Percentiles rank a stretch among this genome's conserved stretches.
Conservation (phyloP, 306 rosid species). For the Elaeagnus macrophylla region DNA sequence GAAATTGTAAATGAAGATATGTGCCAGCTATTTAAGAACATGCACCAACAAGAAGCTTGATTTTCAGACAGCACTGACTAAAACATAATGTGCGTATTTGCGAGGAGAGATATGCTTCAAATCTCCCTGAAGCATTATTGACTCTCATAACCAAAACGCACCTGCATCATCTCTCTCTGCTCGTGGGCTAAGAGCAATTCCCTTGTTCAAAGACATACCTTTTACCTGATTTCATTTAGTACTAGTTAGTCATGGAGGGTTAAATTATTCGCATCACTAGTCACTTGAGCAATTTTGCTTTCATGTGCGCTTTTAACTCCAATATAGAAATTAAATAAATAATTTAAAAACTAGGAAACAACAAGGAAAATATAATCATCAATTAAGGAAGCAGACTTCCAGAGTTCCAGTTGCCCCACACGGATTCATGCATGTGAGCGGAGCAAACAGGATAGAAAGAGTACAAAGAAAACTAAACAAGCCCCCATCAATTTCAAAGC, state of each 20-base stretch:
- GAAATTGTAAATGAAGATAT: too few relatives aligned
- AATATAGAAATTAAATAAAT: too few relatives aligned
- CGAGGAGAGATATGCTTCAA: background rate
- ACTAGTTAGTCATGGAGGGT: background rate
- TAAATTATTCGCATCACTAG: background rate
- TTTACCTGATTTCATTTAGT: slow-evolving; percentile 48
- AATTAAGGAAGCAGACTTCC: too few relatives aligned
- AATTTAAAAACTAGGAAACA: too few relatives aligned
- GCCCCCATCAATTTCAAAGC: too few relatives aligned
- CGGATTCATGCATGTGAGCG: too few relatives aligned
- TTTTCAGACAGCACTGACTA: background rate
- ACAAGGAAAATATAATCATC: too few relatives aligned
- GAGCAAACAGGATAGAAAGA: too few relatives aligned
- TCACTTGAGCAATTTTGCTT: background rate
- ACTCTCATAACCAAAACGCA: slow-evolving; percentile 19
- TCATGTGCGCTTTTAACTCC: background rate
- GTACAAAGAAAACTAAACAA: too few relatives aligned
- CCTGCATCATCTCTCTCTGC: slow-evolving; percentile 89
- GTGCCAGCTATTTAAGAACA: too few relatives aligned
- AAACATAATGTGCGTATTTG: background rate
- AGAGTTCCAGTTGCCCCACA: too few relatives aligned
- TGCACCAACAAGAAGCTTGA: too few relatives aligned
- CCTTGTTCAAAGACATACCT: slow-evolving; percentile 87
- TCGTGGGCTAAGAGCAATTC: slow-evolving; percentile 46
- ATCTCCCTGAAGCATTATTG: background rate